A percentile compares a stretch with the other conserved stretches of the same genome.
Evolutionary conservation across 495 filamentous ascomycete genomes (phyloP).

Genomic region (Patellaria atrata): DNA sequence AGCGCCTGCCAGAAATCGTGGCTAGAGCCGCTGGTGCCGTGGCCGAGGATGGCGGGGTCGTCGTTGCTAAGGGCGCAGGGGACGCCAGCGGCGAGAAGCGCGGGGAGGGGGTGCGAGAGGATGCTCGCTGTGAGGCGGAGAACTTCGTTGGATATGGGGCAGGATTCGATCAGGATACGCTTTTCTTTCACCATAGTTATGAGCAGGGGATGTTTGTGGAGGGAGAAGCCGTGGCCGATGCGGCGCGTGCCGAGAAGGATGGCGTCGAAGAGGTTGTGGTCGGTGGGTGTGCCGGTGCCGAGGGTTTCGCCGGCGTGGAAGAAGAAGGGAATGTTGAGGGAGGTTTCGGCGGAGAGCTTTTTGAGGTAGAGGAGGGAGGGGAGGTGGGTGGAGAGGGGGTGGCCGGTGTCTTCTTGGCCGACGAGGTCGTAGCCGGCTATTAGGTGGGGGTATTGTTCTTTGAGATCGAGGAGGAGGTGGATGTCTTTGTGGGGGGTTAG

Average conservation of each 20-base stretch:
- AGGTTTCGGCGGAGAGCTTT: conserved; percentile 63
- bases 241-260: conserved; percentile 74
- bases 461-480: conserved; percentile 71
- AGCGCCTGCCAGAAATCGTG: conserved; percentile 89
- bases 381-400: conserved; percentile 58
- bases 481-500: conserved; percentile 34
- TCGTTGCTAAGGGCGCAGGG: conserved; percentile 66
- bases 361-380: conserved; percentile 88
- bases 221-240: conserved; percentile 75
- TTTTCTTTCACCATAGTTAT: conserved; percentile 77
- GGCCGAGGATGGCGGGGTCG: conserved; percentile 68
- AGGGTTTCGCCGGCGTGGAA: conserved; percentile 84
- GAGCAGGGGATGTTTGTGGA: conserved; percentile 85
- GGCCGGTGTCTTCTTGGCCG: conserved; percentile 67
- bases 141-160: conserved; percentile 75
- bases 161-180: conserved; percentile 74
- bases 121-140: conserved; percentile 63
- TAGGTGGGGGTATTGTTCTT: conserved; percentile 59
- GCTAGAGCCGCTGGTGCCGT: conserved; percentile 60
- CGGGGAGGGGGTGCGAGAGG: conserved; percentile 67
- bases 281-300: conserved; percentile 58
- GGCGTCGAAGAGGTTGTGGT: conserved; percentile 83
- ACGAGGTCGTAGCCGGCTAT: conserved; percentile 83
- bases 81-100: conserved; percentile 72
- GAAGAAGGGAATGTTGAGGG: conserved; percentile 82